Conservation (phyloP, 306 rosid species). For the Chamaecrista fasciculata region DNA sequence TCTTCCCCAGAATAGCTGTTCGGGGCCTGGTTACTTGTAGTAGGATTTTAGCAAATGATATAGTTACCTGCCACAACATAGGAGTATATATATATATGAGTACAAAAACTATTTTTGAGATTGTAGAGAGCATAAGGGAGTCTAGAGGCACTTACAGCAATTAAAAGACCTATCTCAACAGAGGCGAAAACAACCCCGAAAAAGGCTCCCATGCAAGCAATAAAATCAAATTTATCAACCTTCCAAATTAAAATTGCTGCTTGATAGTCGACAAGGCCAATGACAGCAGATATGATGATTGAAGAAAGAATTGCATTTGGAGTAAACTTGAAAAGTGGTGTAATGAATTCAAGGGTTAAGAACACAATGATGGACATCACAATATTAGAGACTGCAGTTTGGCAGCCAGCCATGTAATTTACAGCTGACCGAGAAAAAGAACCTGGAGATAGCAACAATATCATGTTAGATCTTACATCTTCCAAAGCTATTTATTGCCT, state of each 20-base stretch:
- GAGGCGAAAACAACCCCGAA: conserved; percentile 79
- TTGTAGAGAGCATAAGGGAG: conserved; percentile 19
- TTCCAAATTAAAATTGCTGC: conserved; percentile 92
- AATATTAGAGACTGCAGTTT: conserved; percentile 84
- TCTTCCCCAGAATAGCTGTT: conserved; percentile 77
- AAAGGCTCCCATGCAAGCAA: conserved; percentile 98
- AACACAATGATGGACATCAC: conserved; percentile 82
- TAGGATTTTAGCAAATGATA: conserved; percentile 90
- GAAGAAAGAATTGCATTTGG: conserved; percentile 86
- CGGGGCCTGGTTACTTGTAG: conserved; percentile 88
- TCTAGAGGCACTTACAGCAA: conserved; percentile 55
- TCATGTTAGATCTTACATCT: background rate
- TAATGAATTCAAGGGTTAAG: conserved; percentile 71
- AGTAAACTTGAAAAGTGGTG: conserved; percentile 92
- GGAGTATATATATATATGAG: background rate
- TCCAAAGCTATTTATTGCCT: background rate
- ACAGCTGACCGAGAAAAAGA: conserved; percentile 96
- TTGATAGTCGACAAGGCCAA: conserved; percentile 70
- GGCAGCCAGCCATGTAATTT: conserved; percentile 87
- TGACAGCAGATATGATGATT: conserved; percentile 87
- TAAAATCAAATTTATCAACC: conserved; percentile 87
- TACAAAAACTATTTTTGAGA: conserved; percentile 4
- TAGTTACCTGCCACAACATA: conserved; percentile 57
- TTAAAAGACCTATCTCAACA: conserved; percentile 88
- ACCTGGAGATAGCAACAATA: conserved; percentile 47